Evolutionary conservation across 805 yeast genomes (phyloP).

Genomic region (Monosporozyma yasuniensis): DNA sequence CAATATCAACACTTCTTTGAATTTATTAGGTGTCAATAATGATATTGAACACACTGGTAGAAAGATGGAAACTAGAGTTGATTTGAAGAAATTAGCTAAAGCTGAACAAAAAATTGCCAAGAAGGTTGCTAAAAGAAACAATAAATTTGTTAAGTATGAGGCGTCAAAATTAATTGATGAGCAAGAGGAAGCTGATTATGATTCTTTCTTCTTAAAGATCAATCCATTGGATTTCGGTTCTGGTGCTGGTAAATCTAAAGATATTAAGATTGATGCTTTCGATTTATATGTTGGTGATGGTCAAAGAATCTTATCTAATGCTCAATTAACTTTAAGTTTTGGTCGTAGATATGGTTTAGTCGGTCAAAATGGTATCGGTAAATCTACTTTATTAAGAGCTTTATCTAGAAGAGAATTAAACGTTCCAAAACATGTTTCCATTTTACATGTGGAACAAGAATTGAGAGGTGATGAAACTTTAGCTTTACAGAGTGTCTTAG

Average conservation of each 20-base stretch:
- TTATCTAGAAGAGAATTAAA: conserved; percentile 87
- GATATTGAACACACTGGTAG: conserved; percentile 91
- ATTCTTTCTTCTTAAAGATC: conserved; percentile 87
- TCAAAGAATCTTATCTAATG: conserved; percentile 80
- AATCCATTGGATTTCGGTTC: conserved; percentile 88
- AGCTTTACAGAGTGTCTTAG: conserved; percentile 92
- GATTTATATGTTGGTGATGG: conserved; percentile 96
- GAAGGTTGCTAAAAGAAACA: conserved; percentile 82
- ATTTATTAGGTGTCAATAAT: conserved; percentile 70
- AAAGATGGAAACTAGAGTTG: conserved; percentile 88
- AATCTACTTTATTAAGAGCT: conserved; percentile 86
- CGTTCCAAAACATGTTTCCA: conserved; percentile 90
- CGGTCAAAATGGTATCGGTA: conserved; percentile 99
- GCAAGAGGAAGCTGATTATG: conserved; percentile 66
- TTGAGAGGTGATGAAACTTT: conserved; percentile 84
- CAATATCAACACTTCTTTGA: conserved; percentile 67
- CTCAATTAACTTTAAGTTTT: conserved; percentile 75
- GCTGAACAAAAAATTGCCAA: conserved; percentile 97
- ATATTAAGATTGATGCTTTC: conserved; percentile 84
- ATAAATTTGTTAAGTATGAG: conserved; percentile 78
- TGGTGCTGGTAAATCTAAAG: conserved; percentile 95
- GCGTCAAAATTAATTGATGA: conserved; percentile 82
- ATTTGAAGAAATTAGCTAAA: conserved; percentile 90
- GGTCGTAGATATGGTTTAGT: conserved; percentile 96
- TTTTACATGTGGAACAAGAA: conserved; percentile 96